Evolutionary conservation across 371 early-diverging fungal species (phyloP).

Genomic region (Gilbertella persicaria): DNA sequence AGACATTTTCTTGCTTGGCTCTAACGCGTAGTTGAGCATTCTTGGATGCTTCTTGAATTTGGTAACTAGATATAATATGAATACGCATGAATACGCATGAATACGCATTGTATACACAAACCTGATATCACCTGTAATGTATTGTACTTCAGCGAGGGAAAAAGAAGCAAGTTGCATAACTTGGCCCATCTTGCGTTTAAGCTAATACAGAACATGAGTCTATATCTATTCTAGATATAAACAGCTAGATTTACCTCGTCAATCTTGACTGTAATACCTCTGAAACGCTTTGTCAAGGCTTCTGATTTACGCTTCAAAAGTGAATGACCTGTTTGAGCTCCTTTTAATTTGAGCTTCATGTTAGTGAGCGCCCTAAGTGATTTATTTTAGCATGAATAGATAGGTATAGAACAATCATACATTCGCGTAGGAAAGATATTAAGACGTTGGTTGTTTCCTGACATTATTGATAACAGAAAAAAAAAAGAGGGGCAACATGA

Average conservation of each 20-base stretch:
- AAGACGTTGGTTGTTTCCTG: conserved; percentile 67
- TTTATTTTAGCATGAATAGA: conserved; percentile 4
- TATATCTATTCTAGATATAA: neutral
- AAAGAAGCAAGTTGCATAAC: conserved; percentile 98
- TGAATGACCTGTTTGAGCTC: conserved; percentile 98
- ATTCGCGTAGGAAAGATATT: conserved; percentile 90
- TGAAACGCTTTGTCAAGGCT: conserved; percentile 95
- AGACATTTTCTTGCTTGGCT: conserved; percentile 95
- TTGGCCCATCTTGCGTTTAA: conserved; percentile 81
- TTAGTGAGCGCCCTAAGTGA: conserved; percentile 82
- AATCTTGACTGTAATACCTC: conserved; percentile 93
- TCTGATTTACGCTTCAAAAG: conserved; percentile 98
- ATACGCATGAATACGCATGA: neutral
- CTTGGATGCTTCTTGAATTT: conserved; percentile 92
- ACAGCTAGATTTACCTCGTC: conserved; percentile 68
- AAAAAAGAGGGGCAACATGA: neutral
- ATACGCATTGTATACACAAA: conserved; percentile 15
- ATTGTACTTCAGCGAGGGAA: conserved; percentile 97
- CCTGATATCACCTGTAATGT: conserved; percentile 96
- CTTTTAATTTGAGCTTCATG: conserved; percentile 96
- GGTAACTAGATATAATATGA: conserved; percentile 65
- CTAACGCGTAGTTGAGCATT: conserved; percentile 89
- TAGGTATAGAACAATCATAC: conserved; percentile 45
- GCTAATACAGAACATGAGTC: conserved; percentile 13
- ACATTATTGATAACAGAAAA: conserved; percentile 41